Percentiles rank a stretch among this genome's conserved stretches.
These are phyloP conservation scores for Claviceps digitariae DNA, from an alignment of 2,329 filamentous ascomycete species.

Conservation along the genomic window DNA sequence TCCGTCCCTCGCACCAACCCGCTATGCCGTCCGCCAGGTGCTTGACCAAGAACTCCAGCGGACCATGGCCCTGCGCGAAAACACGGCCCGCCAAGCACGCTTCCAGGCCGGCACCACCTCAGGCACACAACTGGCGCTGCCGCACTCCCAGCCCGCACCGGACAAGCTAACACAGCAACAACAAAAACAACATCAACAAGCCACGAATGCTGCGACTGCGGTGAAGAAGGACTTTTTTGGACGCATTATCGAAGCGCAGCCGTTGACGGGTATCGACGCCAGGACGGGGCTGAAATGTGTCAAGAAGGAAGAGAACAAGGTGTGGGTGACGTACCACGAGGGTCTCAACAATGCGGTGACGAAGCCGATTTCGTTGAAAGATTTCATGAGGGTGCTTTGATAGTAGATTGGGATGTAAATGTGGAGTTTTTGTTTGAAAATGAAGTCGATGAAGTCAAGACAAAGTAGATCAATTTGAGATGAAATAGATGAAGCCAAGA, in stretches of 20 bases:
- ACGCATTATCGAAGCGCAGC: conserved; percentile 41
- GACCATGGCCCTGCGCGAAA: conserved; percentile 53
- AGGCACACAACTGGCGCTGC: conserved; percentile 5
- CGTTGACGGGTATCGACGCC: conserved; percentile 27
- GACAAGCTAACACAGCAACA: conserved; percentile 7
- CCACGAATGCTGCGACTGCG: conserved; percentile 20
- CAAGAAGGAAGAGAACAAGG: conserved; percentile 39
- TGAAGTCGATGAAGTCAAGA: background rate
- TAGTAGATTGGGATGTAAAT: too few relatives aligned
- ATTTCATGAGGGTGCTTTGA: conserved; percentile 58
- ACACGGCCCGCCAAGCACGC: conserved; percentile 50
- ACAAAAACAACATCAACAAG: conserved; percentile 24
- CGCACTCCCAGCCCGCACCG: conserved; percentile 5
- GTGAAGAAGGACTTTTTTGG: conserved; percentile 81
- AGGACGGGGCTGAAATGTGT: conserved; percentile 20
- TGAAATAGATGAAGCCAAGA: too few relatives aligned
- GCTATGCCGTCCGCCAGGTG: conserved; percentile 89
- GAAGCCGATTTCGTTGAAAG: conserved; percentile 70
- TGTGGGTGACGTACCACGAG: conserved; percentile 85
- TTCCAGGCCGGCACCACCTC: conserved; percentile 37
- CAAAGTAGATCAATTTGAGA: too few relatives aligned
- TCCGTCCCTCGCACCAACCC: conserved; percentile 53
- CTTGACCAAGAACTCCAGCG: conserved; percentile 80
- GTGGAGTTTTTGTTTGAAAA: background rate
- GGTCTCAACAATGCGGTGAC: conserved; percentile 84